Base-by-base conservation (phyloP, 805 yeast genomes). In the Brettanomyces nanus region DNA sequence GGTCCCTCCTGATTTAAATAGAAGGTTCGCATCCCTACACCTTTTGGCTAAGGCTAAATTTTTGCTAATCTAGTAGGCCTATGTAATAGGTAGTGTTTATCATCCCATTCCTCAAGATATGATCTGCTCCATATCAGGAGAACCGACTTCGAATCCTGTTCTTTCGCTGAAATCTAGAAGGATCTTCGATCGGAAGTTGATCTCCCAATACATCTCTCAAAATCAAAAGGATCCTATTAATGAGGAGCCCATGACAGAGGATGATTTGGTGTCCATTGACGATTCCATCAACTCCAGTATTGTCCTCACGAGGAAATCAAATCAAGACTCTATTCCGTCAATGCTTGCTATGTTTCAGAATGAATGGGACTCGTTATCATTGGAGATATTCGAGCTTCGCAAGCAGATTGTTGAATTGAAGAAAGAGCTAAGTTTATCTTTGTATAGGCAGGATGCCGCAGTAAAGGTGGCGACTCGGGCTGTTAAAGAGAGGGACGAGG, bases 401-500 rank as follows among this genome's bases (percentile, higher is more conserved):
- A 82, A 84, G 53, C 86, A 82, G 47, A 65, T 87, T 28, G 72
- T 68, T 36, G 64, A 66, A 19, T 69, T 87, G 1, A 71, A 81
- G 41, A 75, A 82, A 47, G 90, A 86, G 49, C 63, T 89, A 35
- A 79, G 92, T 22, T 63, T 81, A 2, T 80, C 95, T 0, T 61
- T 87, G 29, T 89, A 86, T 51, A 81, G 80, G 51, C 84, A 84
- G 45, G 97, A 89, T 55, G 96, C 97, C 1, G 95, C 96, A 2
- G 77, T 83, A 3, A 65, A 89, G 39, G 95, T 89, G 1, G 94
- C 90, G 1, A 78, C 94, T 0, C 68, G 70, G 25, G 76, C 85
- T 2, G 63, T 80, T n/a, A 68, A 69, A 39, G 95, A 89, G 49
- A 63, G 87, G 29, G 94, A 85, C 44, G 84, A 77, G 33, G 81